A percentile compares a stretch with the other conserved stretches of the same genome.
These are phyloP conservation scores for Eragrostis tef DNA, from an alignment of 202 grass and related monocot species.

Conservation along the genomic window DNA sequence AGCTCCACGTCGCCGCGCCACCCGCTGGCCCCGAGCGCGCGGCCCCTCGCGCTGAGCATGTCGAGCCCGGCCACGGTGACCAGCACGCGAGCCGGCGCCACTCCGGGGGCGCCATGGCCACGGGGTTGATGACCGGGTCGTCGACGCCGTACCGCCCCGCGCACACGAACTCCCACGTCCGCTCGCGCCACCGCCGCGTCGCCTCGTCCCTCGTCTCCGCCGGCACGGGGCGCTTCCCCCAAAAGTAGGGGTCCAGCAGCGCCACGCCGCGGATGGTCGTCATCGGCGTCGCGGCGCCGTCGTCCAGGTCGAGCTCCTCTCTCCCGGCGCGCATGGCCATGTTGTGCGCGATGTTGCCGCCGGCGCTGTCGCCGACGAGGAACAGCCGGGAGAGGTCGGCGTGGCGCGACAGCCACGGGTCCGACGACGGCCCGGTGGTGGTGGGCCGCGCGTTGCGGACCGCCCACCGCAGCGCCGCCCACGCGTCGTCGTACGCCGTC, in stretches of 20 bases:
- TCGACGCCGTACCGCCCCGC: slow-evolving; percentile 53
- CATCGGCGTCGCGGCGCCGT: slow-evolving; percentile 2
- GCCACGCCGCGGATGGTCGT: slow-evolving; percentile 42
- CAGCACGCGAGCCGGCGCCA: slow-evolving; percentile 52
- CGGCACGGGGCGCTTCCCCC: slow-evolving; percentile 51
- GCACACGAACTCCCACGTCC: slow-evolving; percentile 59
- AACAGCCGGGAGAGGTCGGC: slow-evolving; percentile 50
- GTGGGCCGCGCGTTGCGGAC: background rate
- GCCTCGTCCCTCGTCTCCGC: slow-evolving; percentile 43
- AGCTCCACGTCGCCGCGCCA: slow-evolving; percentile 51
- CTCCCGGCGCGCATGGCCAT: slow-evolving; percentile 59
- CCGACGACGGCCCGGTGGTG: background rate
- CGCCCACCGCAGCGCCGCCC: slow-evolving; percentile 56
- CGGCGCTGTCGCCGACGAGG: slow-evolving; percentile 69
- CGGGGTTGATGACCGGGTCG: slow-evolving; percentile 56
- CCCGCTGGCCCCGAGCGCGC: slow-evolving; percentile 37
- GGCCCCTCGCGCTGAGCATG: slow-evolving; percentile 49
- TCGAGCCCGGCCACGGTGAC: slow-evolving; percentile 61
- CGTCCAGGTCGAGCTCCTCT: slow-evolving; percentile 18
- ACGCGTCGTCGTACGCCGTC: slow-evolving; percentile 56
- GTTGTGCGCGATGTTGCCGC: slow-evolving; percentile 70
- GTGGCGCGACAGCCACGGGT: slow-evolving; percentile 53
- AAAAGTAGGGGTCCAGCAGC: slow-evolving; percentile 63
- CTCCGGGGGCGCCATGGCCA: slow-evolving; percentile 40
- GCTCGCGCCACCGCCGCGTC: slow-evolving; percentile 35